Percentiles rank a stretch among this genome's conserved stretches.
phyloP scores from a whole-genome alignment of 176 grass and related monocot species.

The Phyllostachys edulis region DNA sequence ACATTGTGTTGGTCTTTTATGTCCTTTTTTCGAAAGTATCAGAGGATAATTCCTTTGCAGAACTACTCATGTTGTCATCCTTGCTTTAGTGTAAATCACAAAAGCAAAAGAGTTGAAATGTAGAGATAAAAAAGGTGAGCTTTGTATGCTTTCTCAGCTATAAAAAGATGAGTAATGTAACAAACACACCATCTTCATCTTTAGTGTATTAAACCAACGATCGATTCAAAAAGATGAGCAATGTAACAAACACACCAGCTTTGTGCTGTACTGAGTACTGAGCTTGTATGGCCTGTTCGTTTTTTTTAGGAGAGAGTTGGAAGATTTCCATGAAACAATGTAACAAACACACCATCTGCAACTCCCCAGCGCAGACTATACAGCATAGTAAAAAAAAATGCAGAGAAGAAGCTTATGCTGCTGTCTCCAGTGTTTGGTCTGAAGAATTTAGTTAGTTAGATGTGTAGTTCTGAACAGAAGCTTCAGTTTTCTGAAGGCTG shows the following conservation, averaged over 20 bases:
- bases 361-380: background rate
- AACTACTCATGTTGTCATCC: background rate
- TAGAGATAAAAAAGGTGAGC: background rate
- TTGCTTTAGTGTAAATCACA: slow-evolving; percentile 19
- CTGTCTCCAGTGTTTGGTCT: slow-evolving; percentile 17
- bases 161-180: background rate
- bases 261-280: background rate
- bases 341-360: background rate
- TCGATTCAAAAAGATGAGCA: background rate
- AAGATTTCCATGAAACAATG: background rate
- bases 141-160: background rate
- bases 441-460: slow-evolving; percentile 12
- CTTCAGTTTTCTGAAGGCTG: slow-evolving; percentile 19
- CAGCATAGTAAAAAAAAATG: background rate
- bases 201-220: too few relatives aligned
- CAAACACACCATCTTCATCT: background rate
- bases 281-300: background rate
- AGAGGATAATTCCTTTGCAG: background rate
- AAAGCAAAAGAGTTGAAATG: background rate
- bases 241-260: background rate
- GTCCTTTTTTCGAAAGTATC: background rate
- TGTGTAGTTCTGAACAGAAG: slow-evolving; percentile 31
- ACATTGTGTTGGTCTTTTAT: background rate
- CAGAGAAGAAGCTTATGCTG: background rate
- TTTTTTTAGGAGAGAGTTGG: background rate